Base-by-base conservation (phyloP, 441 rosid genomes). In the Syzygium syzygioides region DNA sequence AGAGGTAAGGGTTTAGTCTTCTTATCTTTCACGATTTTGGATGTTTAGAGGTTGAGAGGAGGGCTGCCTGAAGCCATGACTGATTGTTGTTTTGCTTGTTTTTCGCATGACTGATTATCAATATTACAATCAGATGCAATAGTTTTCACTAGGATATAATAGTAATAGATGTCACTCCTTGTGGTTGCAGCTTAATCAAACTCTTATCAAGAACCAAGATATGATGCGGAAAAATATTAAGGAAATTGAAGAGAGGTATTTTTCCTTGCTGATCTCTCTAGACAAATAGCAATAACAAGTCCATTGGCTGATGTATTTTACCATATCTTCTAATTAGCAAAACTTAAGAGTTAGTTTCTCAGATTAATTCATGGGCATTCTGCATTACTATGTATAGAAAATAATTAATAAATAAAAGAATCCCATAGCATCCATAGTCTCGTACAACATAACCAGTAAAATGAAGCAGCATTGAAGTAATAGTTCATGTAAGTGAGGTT, bases 221-320 rank as follows among this genome's bases (percentile, higher is more conserved):
- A 87, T 89, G 34, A 93, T 95, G 97, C 92, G 94, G 55, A 91
- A 91, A 59, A 95, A 91, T 92, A 92, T 93, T 28, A 94, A 94
- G 93, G 98, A 95, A 93, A 93, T 93, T 86, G 99, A 96, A 91
- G 96, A 96, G 90, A 96, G 98, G 97, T 97, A 90, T 34, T 50
- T 64, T 37, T 83, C 80, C 28, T 86, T 48, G 60, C 55, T 41
- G 48, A 34, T 34, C 19, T 68, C 48, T 34, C 48, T 34, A 20
- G 79, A 68, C 1, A 34, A 19, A 1, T 68, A 32, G 2, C 34
- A 37, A 37, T 37, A 37, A 37, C 41, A 37, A 37, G 5, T 37
- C 41, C 41, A 37, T 37, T 37, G 41, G 60, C 28, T 57, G 62
- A 57, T 57, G 62, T 59, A 59, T 59, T 14, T 26, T 26, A 59